phyloP scores from a whole-genome alignment of 345 rosid genomes.

The Murraya paniculata region DNA sequence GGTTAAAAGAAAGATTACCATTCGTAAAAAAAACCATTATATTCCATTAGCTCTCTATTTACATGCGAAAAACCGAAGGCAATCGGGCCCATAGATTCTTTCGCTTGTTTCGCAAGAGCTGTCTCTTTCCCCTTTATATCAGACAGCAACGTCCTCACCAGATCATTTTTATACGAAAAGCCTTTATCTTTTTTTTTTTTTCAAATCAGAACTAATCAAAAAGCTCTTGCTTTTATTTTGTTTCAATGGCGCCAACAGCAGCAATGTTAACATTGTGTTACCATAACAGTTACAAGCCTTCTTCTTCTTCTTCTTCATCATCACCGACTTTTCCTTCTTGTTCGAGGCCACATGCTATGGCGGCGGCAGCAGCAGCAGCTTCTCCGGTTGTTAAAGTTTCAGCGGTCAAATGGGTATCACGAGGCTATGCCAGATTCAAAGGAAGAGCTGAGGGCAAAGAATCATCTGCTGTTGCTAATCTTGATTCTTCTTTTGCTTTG shows the following conservation, averaged over 20 bases:
- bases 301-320: slow-evolving; percentile 11
- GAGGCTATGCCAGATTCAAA: not conserved
- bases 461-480: not conserved
- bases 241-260: slow-evolving; percentile 60
- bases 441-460: slow-evolving; percentile 7
- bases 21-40: too few species aligned
- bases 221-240: not conserved
- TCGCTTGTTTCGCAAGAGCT: not conserved
- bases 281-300: slow-evolving; percentile 16
- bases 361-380: not conserved
- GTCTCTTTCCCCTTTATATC: too few species aligned
- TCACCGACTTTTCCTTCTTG: slow-evolving; percentile 13
- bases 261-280: slow-evolving; percentile 58
- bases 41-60: too few species aligned
- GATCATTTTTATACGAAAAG: too few species aligned
- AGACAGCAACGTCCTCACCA: too few species aligned
- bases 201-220: too few species aligned
- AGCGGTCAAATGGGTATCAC: slow-evolving; percentile 21
- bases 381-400: slow-evolving; percentile 12
- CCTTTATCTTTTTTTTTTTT: too few species aligned
- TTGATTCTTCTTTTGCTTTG: slow-evolving; percentile 24
- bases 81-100: not conserved
- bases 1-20: too few species aligned
- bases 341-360: slow-evolving; percentile 7
- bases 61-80: not conserved